Conservation (phyloP, 2,329 filamentous ascomycete genomes). For the Apiospora pterosperma region DNA sequence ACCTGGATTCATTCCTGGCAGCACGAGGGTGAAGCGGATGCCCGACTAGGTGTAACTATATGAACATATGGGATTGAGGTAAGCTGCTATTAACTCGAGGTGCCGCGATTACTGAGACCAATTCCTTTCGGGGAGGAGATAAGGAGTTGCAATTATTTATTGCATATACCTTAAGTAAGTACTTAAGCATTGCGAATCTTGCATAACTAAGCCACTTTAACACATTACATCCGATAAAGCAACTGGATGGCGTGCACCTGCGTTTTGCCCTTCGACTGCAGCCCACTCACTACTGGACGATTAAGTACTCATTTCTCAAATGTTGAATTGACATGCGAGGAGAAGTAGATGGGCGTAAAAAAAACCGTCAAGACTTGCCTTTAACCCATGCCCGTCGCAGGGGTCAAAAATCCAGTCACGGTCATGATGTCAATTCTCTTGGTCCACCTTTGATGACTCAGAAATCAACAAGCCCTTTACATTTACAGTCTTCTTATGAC, state of each 20-base stretch:
- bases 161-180: no score
- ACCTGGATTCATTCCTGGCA: background rate
- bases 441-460: conserved; percentile 6
- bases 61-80: background rate
- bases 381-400: background rate
- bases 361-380: no score
- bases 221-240: background rate
- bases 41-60: background rate
- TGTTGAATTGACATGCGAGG: background rate
- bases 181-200: background rate
- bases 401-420: background rate
- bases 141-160: background rate
- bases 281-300: background rate
- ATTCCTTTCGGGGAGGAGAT: background rate
- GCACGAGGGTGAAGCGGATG: background rate
- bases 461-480: background rate
- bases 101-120: background rate
- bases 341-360: background rate
- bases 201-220: background rate
- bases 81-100: background rate
- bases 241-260: background rate
- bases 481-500: background rate
- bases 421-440: conserved; percentile 6
- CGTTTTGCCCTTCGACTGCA: background rate
- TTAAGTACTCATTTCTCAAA: background rate